These are phyloP conservation scores for Fusarium kyushuense DNA, from an alignment of 2,329 filamentous ascomycete species.

Conservation along the genomic window DNA sequence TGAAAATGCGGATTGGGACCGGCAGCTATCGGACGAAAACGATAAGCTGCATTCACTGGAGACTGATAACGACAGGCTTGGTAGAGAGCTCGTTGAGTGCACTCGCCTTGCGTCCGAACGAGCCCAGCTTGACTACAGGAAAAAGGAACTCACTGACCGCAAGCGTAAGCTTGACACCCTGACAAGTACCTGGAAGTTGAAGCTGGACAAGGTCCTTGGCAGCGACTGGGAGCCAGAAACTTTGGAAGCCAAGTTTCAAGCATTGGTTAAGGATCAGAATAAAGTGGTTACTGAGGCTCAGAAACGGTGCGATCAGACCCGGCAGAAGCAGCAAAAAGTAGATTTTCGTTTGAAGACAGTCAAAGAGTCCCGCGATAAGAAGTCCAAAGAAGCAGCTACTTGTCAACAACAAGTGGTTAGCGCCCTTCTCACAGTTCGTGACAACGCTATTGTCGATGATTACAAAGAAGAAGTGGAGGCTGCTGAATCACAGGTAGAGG, in stretches of 20 bases:
- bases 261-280: slow-evolving; percentile 68
- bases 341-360: slow-evolving; percentile 77
- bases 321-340: slow-evolving; percentile 79
- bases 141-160: slow-evolving; percentile 81
- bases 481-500: slow-evolving; percentile 68
- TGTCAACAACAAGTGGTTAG: slow-evolving; percentile 69
- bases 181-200: slow-evolving; percentile 77
- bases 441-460: slow-evolving; percentile 64
- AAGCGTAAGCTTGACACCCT: slow-evolving; percentile 83
- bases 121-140: slow-evolving; percentile 84
- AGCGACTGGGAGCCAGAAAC: slow-evolving; percentile 74
- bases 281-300: slow-evolving; percentile 73
- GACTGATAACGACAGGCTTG: slow-evolving; percentile 76
- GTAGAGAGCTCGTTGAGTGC: slow-evolving; percentile 84
- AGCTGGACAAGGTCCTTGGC: slow-evolving; percentile 74
- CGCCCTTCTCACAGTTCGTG: slow-evolving; percentile 60
- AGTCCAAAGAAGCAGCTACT: slow-evolving; percentile 70
- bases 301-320: slow-evolving; percentile 75
- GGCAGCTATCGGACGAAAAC: slow-evolving; percentile 75
- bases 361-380: slow-evolving; percentile 73
- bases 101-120: slow-evolving; percentile 84
- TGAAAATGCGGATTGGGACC: slow-evolving; percentile 75
- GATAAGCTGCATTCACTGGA: slow-evolving; percentile 76
- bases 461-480: slow-evolving; percentile 64
- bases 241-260: slow-evolving; percentile 78